Evolutionary conservation across 2,329 filamentous ascomycete genomes (phyloP), one percentile per base, ranked within the genome.

Genomic region (Colletotrichum destructivum): DNA sequence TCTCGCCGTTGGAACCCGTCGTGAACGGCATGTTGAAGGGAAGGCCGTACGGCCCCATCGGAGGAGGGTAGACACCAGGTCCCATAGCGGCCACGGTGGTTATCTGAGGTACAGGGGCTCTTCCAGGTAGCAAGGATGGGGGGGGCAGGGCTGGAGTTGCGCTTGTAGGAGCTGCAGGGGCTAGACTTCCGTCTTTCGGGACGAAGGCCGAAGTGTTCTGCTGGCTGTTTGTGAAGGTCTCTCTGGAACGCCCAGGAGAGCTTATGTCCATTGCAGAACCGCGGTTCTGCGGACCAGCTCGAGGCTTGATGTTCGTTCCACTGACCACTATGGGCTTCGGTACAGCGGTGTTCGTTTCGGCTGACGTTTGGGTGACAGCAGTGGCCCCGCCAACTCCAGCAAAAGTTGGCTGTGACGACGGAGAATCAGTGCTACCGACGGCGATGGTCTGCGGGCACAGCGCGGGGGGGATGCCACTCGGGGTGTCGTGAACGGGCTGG

Each of bases 391-490:
- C n/a, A 21, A 18, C 26, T 55, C 15, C 57, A 31, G 61, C 21
- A n/a, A 31, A 16, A 16, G 23, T 31, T 18, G 21, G 18, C 23
- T 55, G 49, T 9, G 38, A 38, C 16, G 35, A 13, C 6, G 47
- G 38, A 42, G 49, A 63, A 16, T 12, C 49, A 21, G 49, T 5
- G 18, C 7, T 9, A 3, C 61, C 38, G 13, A 2, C 23, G 2
- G n/a, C 35, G 2, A 26, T 8, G 23, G 23, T 35, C 3, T 23
- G n/a, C 18, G 35, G 16, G 38, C 55, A 51, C 21, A 35, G 18
- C n/a, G 16, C 42, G 1, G 65, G 61, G 12, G 51, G 26, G 9
- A 74, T 38, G 26, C 72, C 69, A 23, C 54, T 71, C 8, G 52
- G 61, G 16, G 57, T 69, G 4, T 62, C 47, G 31, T 55, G 44